These are phyloP conservation scores for Silene noctiflora DNA, from an alignment of 179 eudicot species.

Conservation along the genomic window DNA sequence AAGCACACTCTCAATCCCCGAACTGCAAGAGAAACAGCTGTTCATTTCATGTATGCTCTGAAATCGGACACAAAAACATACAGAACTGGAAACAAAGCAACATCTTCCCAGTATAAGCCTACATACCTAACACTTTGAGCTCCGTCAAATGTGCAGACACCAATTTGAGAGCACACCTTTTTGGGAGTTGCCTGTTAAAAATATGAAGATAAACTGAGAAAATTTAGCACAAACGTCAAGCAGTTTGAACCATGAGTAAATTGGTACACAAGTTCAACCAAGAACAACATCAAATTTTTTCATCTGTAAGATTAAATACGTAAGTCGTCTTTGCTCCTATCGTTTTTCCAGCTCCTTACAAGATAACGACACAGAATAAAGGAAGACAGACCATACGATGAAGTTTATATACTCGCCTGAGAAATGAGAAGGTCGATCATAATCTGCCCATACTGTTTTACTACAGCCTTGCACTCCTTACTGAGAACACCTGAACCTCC, in stretches of 20 bases:
- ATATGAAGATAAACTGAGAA: neutral
- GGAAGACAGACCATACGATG: neutral
- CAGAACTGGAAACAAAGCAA: neutral
- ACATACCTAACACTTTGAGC: conserved; percentile 48
- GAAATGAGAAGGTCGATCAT: conserved; percentile 36
- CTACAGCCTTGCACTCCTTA: conserved; percentile 41
- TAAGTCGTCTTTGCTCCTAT: no score
- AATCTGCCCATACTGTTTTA: conserved; percentile 38
- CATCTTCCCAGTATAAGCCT: neutral
- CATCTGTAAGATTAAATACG: no score
- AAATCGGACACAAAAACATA: neutral
- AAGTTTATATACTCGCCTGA: conserved; percentile 26
- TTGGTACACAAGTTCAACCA: no score
- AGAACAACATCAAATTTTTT: no score
- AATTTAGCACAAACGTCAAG: no score
- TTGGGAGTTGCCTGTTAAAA: conserved; percentile 34
- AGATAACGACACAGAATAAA: neutral
- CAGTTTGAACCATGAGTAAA: no score
- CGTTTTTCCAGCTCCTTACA: no score
- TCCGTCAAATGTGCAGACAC: conserved; percentile 45
- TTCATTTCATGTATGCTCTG: neutral
- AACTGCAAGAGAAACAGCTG: conserved; percentile 34
- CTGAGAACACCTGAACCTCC: conserved; percentile 41
- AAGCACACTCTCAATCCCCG: conserved; percentile 75
- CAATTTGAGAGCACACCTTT: conserved; percentile 44